phyloP scores from a whole-genome alignment of 768 basidiomycete species.

The Clavaria fumosa region DNA sequence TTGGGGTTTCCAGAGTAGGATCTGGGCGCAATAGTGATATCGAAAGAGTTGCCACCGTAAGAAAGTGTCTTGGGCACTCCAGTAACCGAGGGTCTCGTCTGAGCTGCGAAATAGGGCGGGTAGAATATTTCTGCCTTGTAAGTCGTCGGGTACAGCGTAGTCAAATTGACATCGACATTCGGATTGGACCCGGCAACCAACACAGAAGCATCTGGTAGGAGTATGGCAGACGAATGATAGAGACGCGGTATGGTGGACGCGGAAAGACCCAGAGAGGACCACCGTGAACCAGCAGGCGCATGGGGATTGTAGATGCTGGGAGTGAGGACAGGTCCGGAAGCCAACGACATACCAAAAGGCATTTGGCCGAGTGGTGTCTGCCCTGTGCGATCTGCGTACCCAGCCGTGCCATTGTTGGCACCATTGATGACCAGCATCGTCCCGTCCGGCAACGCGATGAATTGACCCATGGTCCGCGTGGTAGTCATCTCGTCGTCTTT shows the following conservation, averaged over 20 bases:
- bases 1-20: no score
- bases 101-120: slow-evolving; percentile 70
- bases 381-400: slow-evolving; percentile 39
- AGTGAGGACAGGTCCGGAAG: slow-evolving; percentile 47
- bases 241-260: slow-evolving; percentile 48
- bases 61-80: slow-evolving; percentile 60
- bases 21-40: slow-evolving; percentile 49
- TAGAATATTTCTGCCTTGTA: slow-evolving; percentile 84
- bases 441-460: slow-evolving; percentile 69
- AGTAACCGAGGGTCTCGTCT: slow-evolving; percentile 48
- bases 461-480: slow-evolving; percentile 83
- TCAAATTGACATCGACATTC: slow-evolving; percentile 63
- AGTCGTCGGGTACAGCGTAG: slow-evolving; percentile 54
- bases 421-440: slow-evolving; percentile 72
- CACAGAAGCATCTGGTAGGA: slow-evolving; percentile 72
- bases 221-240: slow-evolving; percentile 70
- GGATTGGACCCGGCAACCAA: slow-evolving; percentile 89
- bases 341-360: slow-evolving; percentile 47
- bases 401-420: slow-evolving; percentile 69
- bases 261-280: slow-evolving; percentile 42
- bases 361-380: slow-evolving; percentile 34
- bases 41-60: slow-evolving; percentile 76
- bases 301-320: slow-evolving; percentile 64
- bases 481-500: slow-evolving; percentile 66
- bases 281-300: slow-evolving; percentile 43